These are phyloP conservation scores for Aspergillus thermomutatus DNA, from an alignment of 2,329 filamentous ascomycete genomes.

Conservation along the genomic window DNA sequence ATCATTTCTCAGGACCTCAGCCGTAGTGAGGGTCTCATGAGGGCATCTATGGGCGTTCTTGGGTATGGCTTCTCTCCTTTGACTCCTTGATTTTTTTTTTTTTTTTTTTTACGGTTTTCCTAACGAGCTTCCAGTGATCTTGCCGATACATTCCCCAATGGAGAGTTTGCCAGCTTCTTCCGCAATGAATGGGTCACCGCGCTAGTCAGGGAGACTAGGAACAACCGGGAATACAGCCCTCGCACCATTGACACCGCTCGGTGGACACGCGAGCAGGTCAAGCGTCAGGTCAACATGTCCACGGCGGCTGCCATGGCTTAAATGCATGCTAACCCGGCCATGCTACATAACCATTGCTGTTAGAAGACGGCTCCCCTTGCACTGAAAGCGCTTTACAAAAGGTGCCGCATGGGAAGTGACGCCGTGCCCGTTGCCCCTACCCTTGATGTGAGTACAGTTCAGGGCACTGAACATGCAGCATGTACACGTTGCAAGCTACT, in stretches of 20 bases:
- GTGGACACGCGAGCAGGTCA: constrained; percentile 97
- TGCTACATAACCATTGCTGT: constrained; percentile 7
- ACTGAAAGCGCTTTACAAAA: constrained; percentile 8
- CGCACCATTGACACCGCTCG: constrained; percentile 92
- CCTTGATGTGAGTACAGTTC: constrained; percentile 4
- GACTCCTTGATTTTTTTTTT: no score
- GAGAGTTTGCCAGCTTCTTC: constrained; percentile 80
- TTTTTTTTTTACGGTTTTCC: background rate
- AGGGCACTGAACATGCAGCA: constrained; percentile 13
- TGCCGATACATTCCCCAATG: constrained; percentile 87
- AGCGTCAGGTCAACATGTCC: constrained; percentile 64
- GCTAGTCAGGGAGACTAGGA: constrained; percentile 88
- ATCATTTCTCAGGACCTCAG: constrained; percentile 77
- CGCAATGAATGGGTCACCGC: constrained; percentile 84
- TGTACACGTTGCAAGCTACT: constrained; percentile 1
- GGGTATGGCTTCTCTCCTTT: constrained; percentile 59
- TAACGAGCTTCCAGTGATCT: constrained; percentile 64
- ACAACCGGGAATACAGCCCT: constrained; percentile 78
- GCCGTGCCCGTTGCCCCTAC: constrained; percentile 12
- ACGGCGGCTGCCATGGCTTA: constrained; percentile 39
- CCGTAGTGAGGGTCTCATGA: constrained; percentile 85
- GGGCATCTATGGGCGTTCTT: constrained; percentile 95
- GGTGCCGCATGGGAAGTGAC: constrained; percentile 17
- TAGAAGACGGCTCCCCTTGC: constrained; percentile 11
- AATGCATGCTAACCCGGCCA: constrained; percentile 6